Percentiles rank a stretch among this genome's conserved stretches.
phyloP scores from a whole-genome alignment of 2,329 filamentous ascomycete genomes.

The Arthrobotrys conoides region DNA sequence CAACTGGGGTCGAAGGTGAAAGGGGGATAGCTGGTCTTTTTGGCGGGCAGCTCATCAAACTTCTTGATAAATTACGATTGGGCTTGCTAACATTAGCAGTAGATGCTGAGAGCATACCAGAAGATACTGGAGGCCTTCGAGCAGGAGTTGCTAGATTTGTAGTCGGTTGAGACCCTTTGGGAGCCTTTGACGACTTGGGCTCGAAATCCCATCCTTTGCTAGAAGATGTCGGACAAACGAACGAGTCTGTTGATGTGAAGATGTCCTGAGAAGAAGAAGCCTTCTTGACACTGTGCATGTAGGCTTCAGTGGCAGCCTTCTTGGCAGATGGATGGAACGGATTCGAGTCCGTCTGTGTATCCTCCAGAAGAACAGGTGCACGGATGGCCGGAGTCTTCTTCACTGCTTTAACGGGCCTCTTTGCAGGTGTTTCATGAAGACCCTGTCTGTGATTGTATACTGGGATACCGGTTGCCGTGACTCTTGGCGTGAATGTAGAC shows the following conservation, averaged over 20 bases:
- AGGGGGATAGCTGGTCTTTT: constrained; percentile 37
- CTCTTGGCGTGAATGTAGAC: background rate
- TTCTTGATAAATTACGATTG: constrained; percentile 4
- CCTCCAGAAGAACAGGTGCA: constrained; percentile 2
- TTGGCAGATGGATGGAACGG: constrained; percentile 33
- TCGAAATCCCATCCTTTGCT: constrained; percentile 50
- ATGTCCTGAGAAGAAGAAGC: constrained; percentile 10
- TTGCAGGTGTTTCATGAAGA: constrained; percentile 42
- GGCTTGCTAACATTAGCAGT: constrained; percentile 21
- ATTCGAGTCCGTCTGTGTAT: background rate
- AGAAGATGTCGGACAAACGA: constrained; percentile 41
- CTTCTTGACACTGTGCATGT: constrained; percentile 4
- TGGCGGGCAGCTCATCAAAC: constrained; percentile 48
- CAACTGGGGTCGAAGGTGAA: constrained; percentile 17
- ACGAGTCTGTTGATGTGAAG: constrained; percentile 39
- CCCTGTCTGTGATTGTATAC: constrained; percentile 11
- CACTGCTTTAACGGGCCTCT: constrained; percentile 37
- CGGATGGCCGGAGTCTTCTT: constrained; percentile 41
- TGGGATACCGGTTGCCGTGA: background rate
- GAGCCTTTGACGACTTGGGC: constrained; percentile 2
- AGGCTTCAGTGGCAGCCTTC: constrained; percentile 20
- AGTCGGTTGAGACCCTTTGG: background rate
- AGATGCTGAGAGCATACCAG: constrained; percentile 35
- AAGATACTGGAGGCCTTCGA: constrained; percentile 24
- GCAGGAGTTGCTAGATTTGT: constrained; percentile 42